Conservation (phyloP, 2,329 filamentous ascomycete species). For the Acrodontium crateriforme region DNA sequence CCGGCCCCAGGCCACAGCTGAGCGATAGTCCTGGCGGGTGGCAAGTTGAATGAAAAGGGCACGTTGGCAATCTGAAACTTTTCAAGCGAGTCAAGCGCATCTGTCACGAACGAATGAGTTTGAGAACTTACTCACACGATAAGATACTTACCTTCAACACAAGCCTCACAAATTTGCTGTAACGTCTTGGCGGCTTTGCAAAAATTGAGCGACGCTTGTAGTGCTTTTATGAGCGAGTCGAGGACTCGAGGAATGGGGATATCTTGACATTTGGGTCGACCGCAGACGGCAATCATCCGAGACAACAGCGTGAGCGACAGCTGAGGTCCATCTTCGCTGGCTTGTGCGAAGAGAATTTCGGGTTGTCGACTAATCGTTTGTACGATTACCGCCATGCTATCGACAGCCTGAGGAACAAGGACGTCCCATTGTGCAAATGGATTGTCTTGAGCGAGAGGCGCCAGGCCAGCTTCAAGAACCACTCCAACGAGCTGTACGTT, state of each 20-base stretch:
- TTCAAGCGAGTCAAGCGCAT: constrained; percentile 32
- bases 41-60: constrained; percentile 21
- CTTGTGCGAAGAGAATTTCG: constrained; percentile 40
- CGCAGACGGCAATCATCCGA: constrained; percentile 36
- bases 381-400: constrained; percentile 65
- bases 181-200: constrained; percentile 24
- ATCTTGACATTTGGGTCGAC: constrained; percentile 25
- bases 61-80: constrained; percentile 5
- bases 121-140: constrained; percentile 9
- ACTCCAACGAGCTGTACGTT: constrained; percentile 80
- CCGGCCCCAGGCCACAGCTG: constrained; percentile 26
- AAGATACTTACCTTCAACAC: constrained; percentile 23
- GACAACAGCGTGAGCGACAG: constrained; percentile 42
- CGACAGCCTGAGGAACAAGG: constrained; percentile 46
- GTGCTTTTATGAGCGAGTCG: constrained; percentile 22
- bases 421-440: constrained; percentile 47
- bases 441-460: constrained; percentile 53
- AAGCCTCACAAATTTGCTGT: constrained; percentile 26
- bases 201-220: constrained; percentile 22
- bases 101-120: constrained; percentile 22
- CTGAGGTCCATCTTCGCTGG: constrained; percentile 28
- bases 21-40: constrained; percentile 25
- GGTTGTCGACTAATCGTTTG: constrained; percentile 65
- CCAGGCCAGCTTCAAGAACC: constrained; percentile 64
- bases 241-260: constrained; percentile 29